Evolutionary conservation across 345 rosid genomes (phyloP), one percentile per base, ranked within the genome.

Genomic region (Dipteronia dyeriana): DNA sequence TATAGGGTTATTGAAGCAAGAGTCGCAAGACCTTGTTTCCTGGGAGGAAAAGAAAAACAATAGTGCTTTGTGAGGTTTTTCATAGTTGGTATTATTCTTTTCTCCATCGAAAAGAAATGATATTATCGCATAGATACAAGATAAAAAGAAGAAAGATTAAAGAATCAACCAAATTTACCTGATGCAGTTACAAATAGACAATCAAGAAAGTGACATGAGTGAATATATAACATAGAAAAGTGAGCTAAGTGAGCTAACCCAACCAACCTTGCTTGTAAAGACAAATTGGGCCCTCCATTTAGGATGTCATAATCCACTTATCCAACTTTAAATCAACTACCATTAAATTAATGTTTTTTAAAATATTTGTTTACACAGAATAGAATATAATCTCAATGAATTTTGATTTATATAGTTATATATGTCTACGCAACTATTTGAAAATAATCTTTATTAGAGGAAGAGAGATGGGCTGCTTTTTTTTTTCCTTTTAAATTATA

Each of bases 261-360:
- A 34, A 34, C 38, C 38, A 34, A 34, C 4, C 38, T 34, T 34
- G 38, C 38, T 34, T 53, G 20, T 16, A 53, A 16, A 53, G 57
- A 16, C 57, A 39, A 11, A 66, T 3, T 67, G 70, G 53, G 53
- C 70, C 70, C 70, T 67, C 70, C 70, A 41, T 67, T 67, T 19
- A 16, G 4, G 29, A 3, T 25, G 39, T 66, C 14, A 3, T 22
- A 9, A n/a, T 68, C 56, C 23, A 43, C 54, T 41, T 41, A 22
- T 22, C 71, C 34, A 68, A 43, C 34, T 43, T 68, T 22, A 1
- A 57, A 20, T 45, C 17, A 5, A 13, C 26, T 47, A 47, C 16
- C 57, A 5, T 45, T 68, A 26, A 45, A 41, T 9, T 41, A 41
- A 41, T 41, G 6, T 9, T 7, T 41, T 10, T 41, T 20, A 10